Conservation (phyloP, 257 asterid species). For the Nicotiana attenuata region DNA sequence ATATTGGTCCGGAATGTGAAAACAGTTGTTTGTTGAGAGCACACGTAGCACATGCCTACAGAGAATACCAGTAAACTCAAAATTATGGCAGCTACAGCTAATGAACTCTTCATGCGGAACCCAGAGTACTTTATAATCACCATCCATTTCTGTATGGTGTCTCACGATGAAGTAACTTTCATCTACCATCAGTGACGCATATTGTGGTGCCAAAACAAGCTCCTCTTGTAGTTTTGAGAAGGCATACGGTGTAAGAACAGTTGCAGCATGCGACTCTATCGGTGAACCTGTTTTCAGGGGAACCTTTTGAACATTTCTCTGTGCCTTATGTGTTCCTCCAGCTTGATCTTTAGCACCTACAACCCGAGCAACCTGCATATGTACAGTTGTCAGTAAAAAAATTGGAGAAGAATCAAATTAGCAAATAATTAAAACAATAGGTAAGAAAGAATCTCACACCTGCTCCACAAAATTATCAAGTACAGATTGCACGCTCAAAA, state of each 20-base stretch:
- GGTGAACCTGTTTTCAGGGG: constrained; percentile 95
- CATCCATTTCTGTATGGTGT: constrained; percentile 86
- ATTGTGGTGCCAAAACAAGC: constrained; percentile 85
- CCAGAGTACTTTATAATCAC: constrained; percentile 91
- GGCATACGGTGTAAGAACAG: constrained; percentile 80
- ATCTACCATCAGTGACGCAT: constrained; percentile 78
- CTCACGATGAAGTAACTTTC: constrained; percentile 69
- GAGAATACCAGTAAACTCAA: constrained; percentile 88
- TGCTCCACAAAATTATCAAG: constrained; percentile 94
- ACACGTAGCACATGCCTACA: constrained; percentile 92
- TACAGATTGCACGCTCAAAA: constrained; percentile 89
- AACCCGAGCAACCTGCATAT: constrained; percentile 66
- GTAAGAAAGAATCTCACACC: constrained; percentile 33
- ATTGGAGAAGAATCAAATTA: not conserved
- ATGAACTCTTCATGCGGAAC: constrained; percentile 74
- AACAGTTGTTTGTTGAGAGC: constrained; percentile 88
- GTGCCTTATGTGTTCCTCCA: constrained; percentile 91
- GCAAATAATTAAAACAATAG: not conserved
- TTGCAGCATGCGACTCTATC: constrained; percentile 94
- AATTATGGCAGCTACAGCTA: constrained; percentile 91
- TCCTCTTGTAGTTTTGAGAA: constrained; percentile 95
- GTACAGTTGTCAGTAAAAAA: not conserved
- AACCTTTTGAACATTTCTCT: constrained; percentile 76
- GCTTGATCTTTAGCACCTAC: constrained; percentile 87
- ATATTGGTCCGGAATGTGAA: constrained; percentile 83